Base-by-base conservation (phyloP, 2,329 filamentous ascomycete species). In the Claviceps paspali region DNA sequence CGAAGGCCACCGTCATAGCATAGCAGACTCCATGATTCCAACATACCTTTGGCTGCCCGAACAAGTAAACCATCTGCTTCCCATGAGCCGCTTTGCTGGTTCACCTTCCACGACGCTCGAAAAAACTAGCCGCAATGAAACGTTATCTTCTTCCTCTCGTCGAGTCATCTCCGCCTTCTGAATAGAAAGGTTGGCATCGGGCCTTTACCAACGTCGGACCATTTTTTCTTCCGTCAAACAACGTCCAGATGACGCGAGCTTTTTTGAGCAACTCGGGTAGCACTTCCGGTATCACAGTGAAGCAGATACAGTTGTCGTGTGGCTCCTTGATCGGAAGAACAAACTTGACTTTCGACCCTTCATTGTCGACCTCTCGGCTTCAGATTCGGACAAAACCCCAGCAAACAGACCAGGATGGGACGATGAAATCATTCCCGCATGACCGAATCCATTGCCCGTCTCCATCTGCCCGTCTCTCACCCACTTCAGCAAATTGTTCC, bases 161-260 rank as follows among this genome's bases (percentile, higher is more conserved):
- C 5, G 21, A 28, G 28, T 5, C 12, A n/a, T 3, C 18, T 11
- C 9, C 4, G 12, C 21, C 17, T 21, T 14, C 18, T 14, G 12
- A 8, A 28, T n/a, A 15, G 17, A 14, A n/a, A 4, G 7, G 23
- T 17, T n/a, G 11, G 33, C 33, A 32, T 42, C 40, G 40, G 40
- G 38, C 34, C 38, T 42, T 40, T 35, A 28, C 36, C 30, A 39
- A 42, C 29, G 34, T 39, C 40, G 40, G 31, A 34, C 37, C 40
- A 40, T 38, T 35, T 21, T 22, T 10, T 23, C 34, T 38, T 24
- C 17, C 15, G 29, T 23, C 34, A 37, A 40, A 35, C 31, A 29
- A 27, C 22, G 32, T 37, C 10, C 14, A 39, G 34, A 33, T 22
- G 37, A 29, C 31, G 24, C 30, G 26, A 30, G 18, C n/a, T n/a